Percentiles rank a stretch among this genome's conserved stretches.
Evolutionary conservation across 257 asterid species (phyloP).

Genomic region (Primulina tabacum): DNA sequence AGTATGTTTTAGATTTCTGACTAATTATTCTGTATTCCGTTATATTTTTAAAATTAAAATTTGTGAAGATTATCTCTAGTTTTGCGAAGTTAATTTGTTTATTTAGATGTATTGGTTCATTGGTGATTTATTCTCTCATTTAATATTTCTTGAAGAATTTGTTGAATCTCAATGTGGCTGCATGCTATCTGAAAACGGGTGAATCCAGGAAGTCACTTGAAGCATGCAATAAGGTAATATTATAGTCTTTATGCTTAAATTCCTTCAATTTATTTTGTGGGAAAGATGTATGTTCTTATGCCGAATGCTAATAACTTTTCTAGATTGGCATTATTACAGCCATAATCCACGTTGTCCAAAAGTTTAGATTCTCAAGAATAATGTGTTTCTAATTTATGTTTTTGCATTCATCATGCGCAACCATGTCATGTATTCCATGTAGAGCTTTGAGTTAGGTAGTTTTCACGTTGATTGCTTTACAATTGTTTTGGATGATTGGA

Average conservation of each 20-base stretch:
- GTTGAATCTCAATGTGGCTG: conserved; percentile 94
- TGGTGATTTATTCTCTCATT: conserved; percentile 22
- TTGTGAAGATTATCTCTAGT: conserved; percentile 5
- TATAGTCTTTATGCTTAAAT: conserved; percentile 11
- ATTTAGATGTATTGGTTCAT: conserved; percentile 11
- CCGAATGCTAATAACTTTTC: neutral
- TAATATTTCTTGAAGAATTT: conserved; percentile 55
- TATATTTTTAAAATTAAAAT: too few relatives aligned
- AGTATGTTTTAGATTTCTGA: conserved; percentile 44
- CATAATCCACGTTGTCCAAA: neutral
- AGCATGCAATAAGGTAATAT: conserved; percentile 83
- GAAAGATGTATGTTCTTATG: neutral
- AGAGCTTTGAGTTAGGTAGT: neutral
- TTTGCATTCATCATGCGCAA: neutral
- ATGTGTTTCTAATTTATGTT: neutral
- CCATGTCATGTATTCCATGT: neutral
- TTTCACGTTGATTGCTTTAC: neutral
- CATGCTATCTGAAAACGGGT: conserved; percentile 88
- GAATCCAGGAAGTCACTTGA: conserved; percentile 83
- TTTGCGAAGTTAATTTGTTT: conserved; percentile 17
- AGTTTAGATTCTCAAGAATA: neutral
- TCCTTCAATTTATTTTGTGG: neutral
- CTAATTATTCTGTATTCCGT: conserved; percentile 7
- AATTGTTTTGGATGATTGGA: neutral
- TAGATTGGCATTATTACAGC: neutral